phyloP scores from a whole-genome alignment of 768 basidiomycete genomes.

The Tulasnella sp. region DNA sequence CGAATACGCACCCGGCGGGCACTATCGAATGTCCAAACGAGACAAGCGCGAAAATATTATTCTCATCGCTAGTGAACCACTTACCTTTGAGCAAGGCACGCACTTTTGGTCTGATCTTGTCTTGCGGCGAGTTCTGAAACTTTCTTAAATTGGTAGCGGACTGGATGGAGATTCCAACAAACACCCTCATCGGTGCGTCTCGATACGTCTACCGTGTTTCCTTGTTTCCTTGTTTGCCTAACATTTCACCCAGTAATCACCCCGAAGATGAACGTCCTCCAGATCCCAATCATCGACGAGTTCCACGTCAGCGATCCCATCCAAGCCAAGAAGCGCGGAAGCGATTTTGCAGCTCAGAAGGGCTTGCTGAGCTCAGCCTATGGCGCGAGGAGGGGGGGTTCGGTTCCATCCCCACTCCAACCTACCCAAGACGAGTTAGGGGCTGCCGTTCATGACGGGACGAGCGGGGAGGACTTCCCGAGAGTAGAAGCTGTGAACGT shows the following conservation, averaged over 20 bases:
- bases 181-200: slow-evolving; percentile 69
- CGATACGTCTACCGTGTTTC: neutral
- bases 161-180: slow-evolving; percentile 99
- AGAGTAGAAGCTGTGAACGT: neutral
- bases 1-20: slow-evolving; percentile 84
- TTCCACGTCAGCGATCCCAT: slow-evolving; percentile 88
- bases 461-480: neutral
- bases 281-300: slow-evolving; percentile 93
- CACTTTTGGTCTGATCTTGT: slow-evolving; percentile 19
- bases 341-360: slow-evolving; percentile 84
- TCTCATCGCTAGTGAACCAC: slow-evolving; percentile 90
- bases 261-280: slow-evolving; percentile 69
- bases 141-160: slow-evolving; percentile 60
- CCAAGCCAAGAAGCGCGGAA: slow-evolving; percentile 65
- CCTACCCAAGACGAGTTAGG: neutral
- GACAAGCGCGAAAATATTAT: slow-evolving; percentile 97
- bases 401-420: slow-evolving; percentile 12
- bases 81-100: slow-evolving; percentile 93
- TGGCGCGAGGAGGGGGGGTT: slow-evolving; percentile 22
- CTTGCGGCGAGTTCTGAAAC: neutral
- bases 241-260: slow-evolving; percentile 28
- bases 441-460: neutral
- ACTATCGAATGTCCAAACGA: slow-evolving; percentile 93
- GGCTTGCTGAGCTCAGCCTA: slow-evolving; percentile 60
- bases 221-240: neutral